phyloP scores from a whole-genome alignment of 2,329 filamentous ascomycete genomes.

The Tolypocladium paradoxum region DNA sequence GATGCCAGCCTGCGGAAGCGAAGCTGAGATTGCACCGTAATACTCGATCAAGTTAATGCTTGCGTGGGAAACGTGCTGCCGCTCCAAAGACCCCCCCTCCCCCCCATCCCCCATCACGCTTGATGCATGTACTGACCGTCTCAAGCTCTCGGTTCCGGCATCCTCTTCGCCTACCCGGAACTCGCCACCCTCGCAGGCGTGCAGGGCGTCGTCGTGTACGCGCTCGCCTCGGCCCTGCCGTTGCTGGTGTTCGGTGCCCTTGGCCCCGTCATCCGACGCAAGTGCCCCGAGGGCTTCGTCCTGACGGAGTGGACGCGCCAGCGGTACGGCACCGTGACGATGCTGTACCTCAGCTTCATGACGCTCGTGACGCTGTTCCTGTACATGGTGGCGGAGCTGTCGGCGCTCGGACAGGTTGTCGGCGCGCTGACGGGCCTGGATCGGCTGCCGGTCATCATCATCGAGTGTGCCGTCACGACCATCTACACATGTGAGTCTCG shows the following conservation, averaged over 20 bases:
- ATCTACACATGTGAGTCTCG: slow-evolving; percentile 60
- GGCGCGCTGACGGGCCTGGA: slow-evolving; percentile 63
- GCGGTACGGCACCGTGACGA: slow-evolving; percentile 59
- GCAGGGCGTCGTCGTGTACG: slow-evolving; percentile 69
- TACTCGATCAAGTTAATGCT: slow-evolving; percentile 99
- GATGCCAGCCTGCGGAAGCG: slow-evolving; percentile 35
- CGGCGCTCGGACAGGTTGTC: slow-evolving; percentile 70
- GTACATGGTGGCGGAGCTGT: slow-evolving; percentile 80
- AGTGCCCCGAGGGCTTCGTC: slow-evolving; percentile 76
- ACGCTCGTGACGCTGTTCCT: slow-evolving; percentile 73
- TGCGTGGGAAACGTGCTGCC: slow-evolving; percentile 97
- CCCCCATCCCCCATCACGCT: slow-evolving; percentile 14
- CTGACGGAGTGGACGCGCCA: slow-evolving; percentile 76
- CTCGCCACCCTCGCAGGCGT: slow-evolving; percentile 69
- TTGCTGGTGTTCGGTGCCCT: slow-evolving; percentile 64
- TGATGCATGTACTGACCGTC: slow-evolving; percentile 29
- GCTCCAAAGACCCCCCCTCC: slow-evolving; percentile 42
- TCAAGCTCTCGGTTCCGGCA: slow-evolving; percentile 70
- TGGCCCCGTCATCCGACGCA: slow-evolving; percentile 66
- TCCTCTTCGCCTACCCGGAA: slow-evolving; percentile 73
- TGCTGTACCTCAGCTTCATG: slow-evolving; percentile 65
- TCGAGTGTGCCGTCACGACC: slow-evolving; percentile 67
- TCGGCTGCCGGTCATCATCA: slow-evolving; percentile 64
- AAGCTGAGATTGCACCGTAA: slow-evolving; percentile 95
- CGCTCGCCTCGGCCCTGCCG: slow-evolving; percentile 60